phyloP scores from a whole-genome alignment of 768 basidiomycete species.

The Russula abietina region DNA sequence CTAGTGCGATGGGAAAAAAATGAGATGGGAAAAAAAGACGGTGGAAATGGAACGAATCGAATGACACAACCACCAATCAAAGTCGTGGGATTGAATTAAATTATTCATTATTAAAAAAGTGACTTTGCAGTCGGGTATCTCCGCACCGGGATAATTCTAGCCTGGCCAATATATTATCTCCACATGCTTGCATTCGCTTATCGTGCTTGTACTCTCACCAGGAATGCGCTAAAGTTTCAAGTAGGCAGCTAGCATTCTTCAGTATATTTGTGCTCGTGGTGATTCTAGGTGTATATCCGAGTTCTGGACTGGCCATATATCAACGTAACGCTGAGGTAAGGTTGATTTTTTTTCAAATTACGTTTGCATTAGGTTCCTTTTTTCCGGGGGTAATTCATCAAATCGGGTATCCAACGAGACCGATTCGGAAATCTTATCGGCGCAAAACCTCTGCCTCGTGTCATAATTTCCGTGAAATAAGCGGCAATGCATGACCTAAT shows the following conservation, averaged over 20 bases:
- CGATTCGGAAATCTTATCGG: slow-evolving; percentile 2
- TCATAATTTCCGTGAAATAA: background rate
- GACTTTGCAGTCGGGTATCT: background rate
- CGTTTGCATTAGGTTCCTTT: background rate
- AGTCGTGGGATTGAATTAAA: background rate
- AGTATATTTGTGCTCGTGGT: background rate
- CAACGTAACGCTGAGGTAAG: slow-evolving; percentile 12
- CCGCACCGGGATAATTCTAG: background rate
- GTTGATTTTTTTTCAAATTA: slow-evolving; percentile 3
- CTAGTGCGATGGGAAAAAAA: slow-evolving; percentile 6
- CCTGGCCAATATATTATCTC: background rate
- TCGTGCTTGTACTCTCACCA: background rate
- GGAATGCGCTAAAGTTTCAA: background rate
- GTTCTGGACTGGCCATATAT: too few relatives aligned
- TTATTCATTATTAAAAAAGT: background rate
- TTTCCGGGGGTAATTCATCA: slow-evolving; percentile 17
- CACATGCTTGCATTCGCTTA: background rate
- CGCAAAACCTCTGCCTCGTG: slow-evolving; percentile 15
- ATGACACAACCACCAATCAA: background rate
- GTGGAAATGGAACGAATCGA: background rate
- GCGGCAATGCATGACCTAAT: background rate
- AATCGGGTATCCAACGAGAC: background rate
- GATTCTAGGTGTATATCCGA: too few relatives aligned
- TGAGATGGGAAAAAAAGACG: background rate
- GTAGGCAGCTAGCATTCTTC: background rate